Base-by-base conservation (phyloP, 2,329 filamentous ascomycete genomes). In the Elsinoe batatas region DNA sequence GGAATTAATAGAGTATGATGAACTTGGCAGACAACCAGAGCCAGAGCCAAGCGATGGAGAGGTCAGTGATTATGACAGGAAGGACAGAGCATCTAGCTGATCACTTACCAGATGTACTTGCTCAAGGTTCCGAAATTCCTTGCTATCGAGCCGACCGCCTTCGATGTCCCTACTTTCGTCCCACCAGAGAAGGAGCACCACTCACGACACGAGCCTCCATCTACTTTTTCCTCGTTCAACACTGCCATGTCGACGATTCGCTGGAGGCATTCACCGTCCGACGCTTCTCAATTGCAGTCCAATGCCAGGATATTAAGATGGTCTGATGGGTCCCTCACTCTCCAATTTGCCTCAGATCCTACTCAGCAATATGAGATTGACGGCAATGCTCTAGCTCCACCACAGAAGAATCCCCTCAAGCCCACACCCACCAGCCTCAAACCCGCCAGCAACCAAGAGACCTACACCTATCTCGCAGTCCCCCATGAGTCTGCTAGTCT, bases 311-410 rank as follows among this genome's bases (percentile, higher is more conserved):
- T 91, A 30, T 81, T 88, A 65, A 80, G 80, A 62, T 91, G 87
- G 87, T 88, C 83, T 59, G 87, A 91, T 64, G 87, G 87, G 26
- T 88, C 84, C 3, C 73, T 88, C 13, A 90, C 86, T 10, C 74
- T 91, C 20, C 81, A 85, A n/a, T 76, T 91, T 20, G 87, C 86
- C 12, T 82, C 81, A 58, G 77, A 81, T 36, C 79, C 81, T 1
- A 74, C 71, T 35, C 82, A 84, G 60, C 87, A 91, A 64, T 91
- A 85, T 73, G 85, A 89, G 64, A 78, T 91, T 44, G 78, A 82
- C 59, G 82, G 80, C 63, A 89, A 88, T 69, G 71, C 76, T 20
- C 79, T 90, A 47, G 85, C 85, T 1, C 84, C 85, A 1, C 73
- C 77, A 1, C 72, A 80, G 56, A 61, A 68, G 54, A 74, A 76